Evolutionary conservation across 2,329 filamentous ascomycete genomes (phyloP).

Genomic region (Pseudogymnoascus sp.): DNA sequence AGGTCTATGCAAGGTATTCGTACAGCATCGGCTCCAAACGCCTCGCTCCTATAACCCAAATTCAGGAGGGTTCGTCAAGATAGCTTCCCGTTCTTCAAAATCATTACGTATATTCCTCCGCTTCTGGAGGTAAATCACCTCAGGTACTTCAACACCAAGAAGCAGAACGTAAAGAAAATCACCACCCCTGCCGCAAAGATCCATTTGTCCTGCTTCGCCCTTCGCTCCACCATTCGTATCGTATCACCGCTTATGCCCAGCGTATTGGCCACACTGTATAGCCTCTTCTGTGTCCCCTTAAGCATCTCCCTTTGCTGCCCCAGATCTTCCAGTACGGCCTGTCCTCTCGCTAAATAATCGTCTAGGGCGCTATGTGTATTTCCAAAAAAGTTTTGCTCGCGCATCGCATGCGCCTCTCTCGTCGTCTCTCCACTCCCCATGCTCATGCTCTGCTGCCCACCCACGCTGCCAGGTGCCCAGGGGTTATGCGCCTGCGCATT

Average conservation of each 20-base stretch:
- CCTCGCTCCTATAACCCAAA: slow-evolving; percentile 1
- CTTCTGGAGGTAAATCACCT: slow-evolving; percentile 36
- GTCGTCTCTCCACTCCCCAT: slow-evolving; percentile 53
- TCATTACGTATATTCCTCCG: background rate
- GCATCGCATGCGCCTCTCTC: slow-evolving; percentile 73
- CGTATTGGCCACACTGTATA: slow-evolving; percentile 92
- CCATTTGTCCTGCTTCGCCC: slow-evolving; percentile 94
- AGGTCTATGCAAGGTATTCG: background rate
- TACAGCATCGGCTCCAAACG: slow-evolving; percentile 1
- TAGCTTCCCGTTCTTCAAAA: background rate
- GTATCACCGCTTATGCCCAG: slow-evolving; percentile 90
- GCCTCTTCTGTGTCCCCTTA: slow-evolving; percentile 82
- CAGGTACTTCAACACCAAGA: slow-evolving; percentile 79
- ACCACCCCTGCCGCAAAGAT: slow-evolving; percentile 86
- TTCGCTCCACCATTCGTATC: slow-evolving; percentile 89
- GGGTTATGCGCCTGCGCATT: slow-evolving; percentile 16
- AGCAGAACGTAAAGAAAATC: slow-evolving; percentile 86
- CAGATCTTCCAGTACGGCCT: slow-evolving; percentile 82
- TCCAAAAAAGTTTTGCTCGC: slow-evolving; percentile 81
- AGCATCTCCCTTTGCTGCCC: slow-evolving; percentile 87
- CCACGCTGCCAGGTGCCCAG: slow-evolving; percentile 21
- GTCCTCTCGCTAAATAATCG: slow-evolving; percentile 84
- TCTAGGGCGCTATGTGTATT: slow-evolving; percentile 79
- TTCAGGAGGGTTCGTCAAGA: background rate
- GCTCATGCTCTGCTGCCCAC: slow-evolving; percentile 27